Evolutionary conservation across 1,139 yeast genomes (phyloP), one percentile per base, ranked within the genome.

Genomic region (Saccharomyces hybrid): DNA sequence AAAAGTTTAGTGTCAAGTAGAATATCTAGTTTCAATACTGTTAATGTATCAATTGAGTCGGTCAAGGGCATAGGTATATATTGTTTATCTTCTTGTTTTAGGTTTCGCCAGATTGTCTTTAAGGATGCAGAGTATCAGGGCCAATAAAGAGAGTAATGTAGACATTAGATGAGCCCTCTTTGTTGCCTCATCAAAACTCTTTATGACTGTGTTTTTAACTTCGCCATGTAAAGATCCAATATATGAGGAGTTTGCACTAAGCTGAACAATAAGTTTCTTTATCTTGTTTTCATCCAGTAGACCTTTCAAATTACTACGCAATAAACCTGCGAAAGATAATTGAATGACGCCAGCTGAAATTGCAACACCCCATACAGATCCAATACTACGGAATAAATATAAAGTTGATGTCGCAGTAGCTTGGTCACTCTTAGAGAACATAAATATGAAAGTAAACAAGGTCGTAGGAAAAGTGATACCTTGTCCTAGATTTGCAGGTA

Each of bases 291-390:
- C 44, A 9, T 38, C 44, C n/a, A 38, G 5, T 9, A 38, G 6
- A 11, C 19, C 44, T 32, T 51, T 50, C 26, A 58, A 48, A 13
- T 44, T 38, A 11, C 28, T 11, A 8, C 49, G 52, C 38, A 55
- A 8, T 25, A 46, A 48, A 16, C 44, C 52, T 14, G 53, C 47
- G 16, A 62, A 54, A 13, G 50, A 52, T 14, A 34, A 38, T 48
- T 60, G 63, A 9, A 73, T 66, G 11, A 74, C 65, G 0, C 71
- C 70, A 1, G 77, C 64, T 8, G 73, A 68, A 25, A 71, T 63
- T 0, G 78, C 70, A 23, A 73, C 76, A 26, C 77, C 77, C 73
- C 75, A 73, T 8, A 74, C 76, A 4, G 75, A 73, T 8, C 77
- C 77, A 28, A 74, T 68, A 48, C 75, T 70, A 59, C 78, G 65